Conservation (phyloP, 164 flowering plant species). For the Tinospora cordifolia region DNA sequence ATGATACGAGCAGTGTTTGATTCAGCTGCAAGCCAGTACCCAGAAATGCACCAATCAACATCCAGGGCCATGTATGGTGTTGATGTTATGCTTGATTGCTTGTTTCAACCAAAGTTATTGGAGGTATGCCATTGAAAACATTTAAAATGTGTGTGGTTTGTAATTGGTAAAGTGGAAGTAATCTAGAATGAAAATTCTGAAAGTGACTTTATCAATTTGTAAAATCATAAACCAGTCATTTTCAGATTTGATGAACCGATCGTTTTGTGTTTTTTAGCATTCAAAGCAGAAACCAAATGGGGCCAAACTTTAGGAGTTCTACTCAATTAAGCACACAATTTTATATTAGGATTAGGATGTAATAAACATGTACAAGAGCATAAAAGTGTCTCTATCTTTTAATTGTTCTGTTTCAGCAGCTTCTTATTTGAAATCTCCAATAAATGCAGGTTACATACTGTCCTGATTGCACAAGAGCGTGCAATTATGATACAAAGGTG, state of each 20-base stretch:
- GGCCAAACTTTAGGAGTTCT: no score
- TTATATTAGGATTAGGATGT: no score
- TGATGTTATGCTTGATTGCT: constrained; percentile 89
- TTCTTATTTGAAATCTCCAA: background rate
- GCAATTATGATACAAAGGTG: constrained; percentile 64
- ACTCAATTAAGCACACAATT: no score
- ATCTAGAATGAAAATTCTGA: no score
- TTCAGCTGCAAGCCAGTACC: constrained; percentile 72
- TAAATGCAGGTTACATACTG: constrained; percentile 83
- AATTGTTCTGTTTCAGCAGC: background rate
- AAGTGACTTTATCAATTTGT: no score
- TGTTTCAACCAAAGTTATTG: constrained; percentile 75
- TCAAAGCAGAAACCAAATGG: no score
- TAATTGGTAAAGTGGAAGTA: no score
- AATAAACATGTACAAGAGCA: no score
- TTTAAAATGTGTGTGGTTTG: background rate
- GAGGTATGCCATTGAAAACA: constrained; percentile 46
- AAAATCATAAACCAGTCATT: no score
- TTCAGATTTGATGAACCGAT: no score
- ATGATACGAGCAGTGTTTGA: constrained; percentile 82
- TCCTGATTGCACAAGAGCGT: constrained; percentile 90
- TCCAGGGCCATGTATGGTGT: constrained; percentile 93
- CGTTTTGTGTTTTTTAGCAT: no score
- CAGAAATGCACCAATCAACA: constrained; percentile 76
- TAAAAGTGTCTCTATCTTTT: background rate